These are phyloP conservation scores for Salix suchowensis DNA, from an alignment of 345 rosid genomes.

Conservation along the genomic window DNA sequence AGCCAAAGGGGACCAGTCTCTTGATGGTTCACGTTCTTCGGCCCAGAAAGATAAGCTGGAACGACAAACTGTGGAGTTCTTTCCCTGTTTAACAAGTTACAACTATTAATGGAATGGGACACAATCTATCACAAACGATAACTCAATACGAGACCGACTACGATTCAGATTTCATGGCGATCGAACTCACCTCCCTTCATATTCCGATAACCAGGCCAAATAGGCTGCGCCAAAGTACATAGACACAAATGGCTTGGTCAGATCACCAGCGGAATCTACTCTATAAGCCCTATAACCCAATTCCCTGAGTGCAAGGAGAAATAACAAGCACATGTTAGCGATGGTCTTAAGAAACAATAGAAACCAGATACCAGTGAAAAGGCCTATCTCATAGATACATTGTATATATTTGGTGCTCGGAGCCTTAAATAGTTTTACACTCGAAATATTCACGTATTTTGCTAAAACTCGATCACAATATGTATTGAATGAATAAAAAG, in stretches of 20 bases:
- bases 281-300: slow-evolving; percentile 73
- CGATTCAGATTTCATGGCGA: background rate
- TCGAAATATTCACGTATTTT: background rate
- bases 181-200: slow-evolving; percentile 68
- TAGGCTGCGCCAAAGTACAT: slow-evolving; percentile 90
- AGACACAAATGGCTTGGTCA: slow-evolving; percentile 76
- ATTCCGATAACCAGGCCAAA: slow-evolving; percentile 69
- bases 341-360: background rate
- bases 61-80: slow-evolving; percentile 67
- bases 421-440: background rate
- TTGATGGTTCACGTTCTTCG: slow-evolving; percentile 53
- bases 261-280: slow-evolving; percentile 61
- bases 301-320: slow-evolving; percentile 45
- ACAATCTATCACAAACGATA: background rate
- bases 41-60: slow-evolving; percentile 73
- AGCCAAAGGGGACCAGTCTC: slow-evolving; percentile 62
- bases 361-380: background rate
- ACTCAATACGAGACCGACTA: background rate
- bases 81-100: slow-evolving; percentile 41
- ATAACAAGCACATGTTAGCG: slow-evolving; percentile 1
- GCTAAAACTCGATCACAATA: background rate
- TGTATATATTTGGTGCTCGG: background rate
- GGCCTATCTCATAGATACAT: background rate
- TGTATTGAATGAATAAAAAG: background rate
- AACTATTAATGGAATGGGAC: background rate